Conservation (phyloP, 108 stramenopile species). For the Pseudonitzschia multiseries region DNA sequence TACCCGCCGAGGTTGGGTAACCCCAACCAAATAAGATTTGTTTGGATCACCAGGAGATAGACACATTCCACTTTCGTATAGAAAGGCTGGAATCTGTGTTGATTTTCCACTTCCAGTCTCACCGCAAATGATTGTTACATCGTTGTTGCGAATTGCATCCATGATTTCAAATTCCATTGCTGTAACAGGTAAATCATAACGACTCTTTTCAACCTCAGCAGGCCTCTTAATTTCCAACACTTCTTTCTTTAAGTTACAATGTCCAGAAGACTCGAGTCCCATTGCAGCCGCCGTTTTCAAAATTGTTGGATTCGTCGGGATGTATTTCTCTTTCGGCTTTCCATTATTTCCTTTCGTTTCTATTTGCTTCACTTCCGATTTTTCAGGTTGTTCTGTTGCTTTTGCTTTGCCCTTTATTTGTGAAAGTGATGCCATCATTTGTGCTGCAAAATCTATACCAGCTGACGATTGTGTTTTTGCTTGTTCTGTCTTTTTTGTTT, state of each 20-base stretch:
- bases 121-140: conserved; percentile 92
- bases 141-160: conserved; percentile 90
- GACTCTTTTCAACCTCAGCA: conserved; percentile 52
- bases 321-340: conserved; percentile 37
- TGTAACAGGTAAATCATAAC: conserved; percentile 93
- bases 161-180: conserved; percentile 98
- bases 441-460: conserved; percentile 49
- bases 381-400: conserved; percentile 24
- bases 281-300: conserved; percentile 48
- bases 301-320: conserved; percentile 41
- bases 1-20: conserved; percentile 95
- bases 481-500: conserved; percentile 5
- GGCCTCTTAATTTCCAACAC: conserved; percentile 60
- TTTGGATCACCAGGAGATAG: conserved; percentile 22
- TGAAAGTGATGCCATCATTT: conserved; percentile 64
- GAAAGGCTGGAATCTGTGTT: conserved; percentile 95
- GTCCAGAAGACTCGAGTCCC: conserved; percentile 30
- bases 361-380: conserved; percentile 43
- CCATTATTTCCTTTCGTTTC: conserved; percentile 16
- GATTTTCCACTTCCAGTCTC: conserved; percentile 84
- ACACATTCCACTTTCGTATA: conserved; percentile 93
- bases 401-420: conserved; percentile 35
- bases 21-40: conserved; percentile 63
- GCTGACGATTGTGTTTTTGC: conserved; percentile 9
- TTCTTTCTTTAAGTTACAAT: conserved; percentile 3